A percentile compares a stretch with the other conserved stretches of the same genome.
Evolutionary conservation across 495 filamentous ascomycete species (phyloP).

Genomic region (Cercophora sp.): DNA sequence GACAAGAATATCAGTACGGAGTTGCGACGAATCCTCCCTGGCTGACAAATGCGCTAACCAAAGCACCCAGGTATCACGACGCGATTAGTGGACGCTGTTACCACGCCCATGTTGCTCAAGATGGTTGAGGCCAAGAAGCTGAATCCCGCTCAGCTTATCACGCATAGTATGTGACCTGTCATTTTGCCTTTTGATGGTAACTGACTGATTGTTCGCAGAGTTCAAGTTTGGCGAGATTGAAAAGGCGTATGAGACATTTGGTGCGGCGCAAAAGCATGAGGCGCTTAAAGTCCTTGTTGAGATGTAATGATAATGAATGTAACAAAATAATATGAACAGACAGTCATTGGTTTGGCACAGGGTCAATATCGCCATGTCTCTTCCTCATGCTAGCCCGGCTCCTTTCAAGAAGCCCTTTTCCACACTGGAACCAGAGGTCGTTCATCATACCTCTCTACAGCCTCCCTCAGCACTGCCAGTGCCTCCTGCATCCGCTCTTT

Average conservation of each 20-base stretch:
- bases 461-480: too few relatives aligned
- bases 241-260: constrained; percentile 35
- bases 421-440: too few relatives aligned
- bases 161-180: constrained; percentile 32
- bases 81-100: constrained; percentile 41
- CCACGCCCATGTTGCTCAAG: constrained; percentile 41
- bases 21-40: too few relatives aligned
- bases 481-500: too few relatives aligned
- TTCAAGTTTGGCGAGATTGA: constrained; percentile 37
- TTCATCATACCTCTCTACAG: too few relatives aligned
- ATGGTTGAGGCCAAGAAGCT: constrained; percentile 36
- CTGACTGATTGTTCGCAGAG: constrained; percentile 13
- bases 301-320: constrained; percentile 11
- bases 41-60: too few relatives aligned
- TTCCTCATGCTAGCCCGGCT: too few relatives aligned
- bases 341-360: too few relatives aligned
- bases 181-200: background rate
- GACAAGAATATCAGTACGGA: constrained; percentile 43
- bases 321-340: too few relatives aligned
- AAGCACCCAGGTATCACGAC: constrained; percentile 40
- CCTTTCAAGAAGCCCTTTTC: too few relatives aligned
- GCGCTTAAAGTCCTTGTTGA: constrained; percentile 37
- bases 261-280: constrained; percentile 28
- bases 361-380: too few relatives aligned
- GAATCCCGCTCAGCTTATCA: constrained; percentile 37